A percentile compares a stretch with the other conserved stretches of the same genome.
These are phyloP conservation scores for Apiotrichum montevideense DNA, from an alignment of 1,284 basidiomycete species.

Conservation along the genomic window DNA sequence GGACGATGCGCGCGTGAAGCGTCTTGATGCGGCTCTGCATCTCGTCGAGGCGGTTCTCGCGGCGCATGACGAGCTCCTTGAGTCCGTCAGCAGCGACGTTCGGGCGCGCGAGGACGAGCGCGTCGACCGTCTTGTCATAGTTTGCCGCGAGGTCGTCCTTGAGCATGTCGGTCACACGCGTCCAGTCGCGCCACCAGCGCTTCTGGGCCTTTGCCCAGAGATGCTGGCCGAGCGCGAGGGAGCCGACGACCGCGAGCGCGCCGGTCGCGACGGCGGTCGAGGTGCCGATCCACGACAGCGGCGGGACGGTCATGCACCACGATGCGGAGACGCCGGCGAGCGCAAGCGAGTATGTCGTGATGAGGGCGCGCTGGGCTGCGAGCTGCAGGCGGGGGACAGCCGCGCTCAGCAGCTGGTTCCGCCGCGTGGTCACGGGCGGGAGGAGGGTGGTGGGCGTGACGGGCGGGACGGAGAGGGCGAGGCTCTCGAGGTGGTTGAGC, in stretches of 20 bases:
- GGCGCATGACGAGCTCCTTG: conserved; percentile 47
- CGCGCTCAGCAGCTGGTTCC: conserved; percentile 55
- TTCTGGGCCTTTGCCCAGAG: conserved; percentile 66
- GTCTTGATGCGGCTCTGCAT: conserved; percentile 48
- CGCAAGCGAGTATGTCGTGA: conserved; percentile 47
- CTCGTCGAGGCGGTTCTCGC: conserved; percentile 50
- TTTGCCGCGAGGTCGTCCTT: conserved; percentile 50
- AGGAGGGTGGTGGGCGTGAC: conserved; percentile 55
- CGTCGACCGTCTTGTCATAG: conserved; percentile 41
- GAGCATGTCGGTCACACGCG: conserved; percentile 42
- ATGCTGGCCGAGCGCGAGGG: conserved; percentile 62
- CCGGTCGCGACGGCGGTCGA: conserved; percentile 60
- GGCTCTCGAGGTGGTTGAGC: conserved; percentile 57
- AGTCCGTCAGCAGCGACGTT: conserved; percentile 36
- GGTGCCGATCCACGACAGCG: conserved; percentile 16
- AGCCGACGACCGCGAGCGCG: conserved; percentile 53
- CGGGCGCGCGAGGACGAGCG: conserved; percentile 41
- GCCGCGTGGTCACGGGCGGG: conserved; percentile 55
- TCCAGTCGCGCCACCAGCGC: conserved; percentile 63
- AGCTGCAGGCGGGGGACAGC: conserved; percentile 60
- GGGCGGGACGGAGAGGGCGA: conserved; percentile 51
- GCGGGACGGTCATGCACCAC: conserved; percentile 36
- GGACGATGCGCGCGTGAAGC: background rate
- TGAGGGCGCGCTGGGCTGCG: conserved; percentile 59
- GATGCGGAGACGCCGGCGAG: conserved; percentile 48